Conservation (phyloP, 1,284 basidiomycete genomes). For the Irpex lacteus region DNA sequence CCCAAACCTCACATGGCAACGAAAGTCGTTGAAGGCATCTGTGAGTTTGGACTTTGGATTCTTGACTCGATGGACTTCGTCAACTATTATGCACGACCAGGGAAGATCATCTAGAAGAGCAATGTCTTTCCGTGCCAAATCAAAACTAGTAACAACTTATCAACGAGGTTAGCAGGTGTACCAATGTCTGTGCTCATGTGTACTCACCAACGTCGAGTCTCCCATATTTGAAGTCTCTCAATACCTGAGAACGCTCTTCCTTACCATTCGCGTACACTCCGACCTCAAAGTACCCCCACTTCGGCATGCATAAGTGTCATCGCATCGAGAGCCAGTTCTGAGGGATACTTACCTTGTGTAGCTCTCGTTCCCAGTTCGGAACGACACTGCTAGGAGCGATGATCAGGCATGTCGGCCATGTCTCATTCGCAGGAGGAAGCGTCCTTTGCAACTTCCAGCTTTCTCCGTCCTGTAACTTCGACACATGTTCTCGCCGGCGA, state of each 20-base stretch:
- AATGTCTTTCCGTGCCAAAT: slow-evolving; percentile 66
- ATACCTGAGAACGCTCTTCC: slow-evolving; percentile 47
- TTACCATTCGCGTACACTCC: slow-evolving; percentile 48
- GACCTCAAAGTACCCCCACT: slow-evolving; percentile 84
- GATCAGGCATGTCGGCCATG: slow-evolving; percentile 81
- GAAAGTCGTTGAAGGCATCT: slow-evolving; percentile 60
- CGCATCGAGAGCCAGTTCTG: not conserved
- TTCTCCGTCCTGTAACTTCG: slow-evolving; percentile 55
- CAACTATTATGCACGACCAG: slow-evolving; percentile 73
- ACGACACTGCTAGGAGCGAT: slow-evolving; percentile 79
- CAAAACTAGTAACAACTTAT: slow-evolving; percentile 71
- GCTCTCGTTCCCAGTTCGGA: slow-evolving; percentile 80
- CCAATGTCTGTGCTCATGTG: not conserved
- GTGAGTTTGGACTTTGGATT: slow-evolving; percentile 66
- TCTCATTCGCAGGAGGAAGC: slow-evolving; percentile 62
- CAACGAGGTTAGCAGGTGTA: not conserved
- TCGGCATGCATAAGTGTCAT: not conserved
- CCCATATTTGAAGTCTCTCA: slow-evolving; percentile 71
- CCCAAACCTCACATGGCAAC: slow-evolving; percentile 65
- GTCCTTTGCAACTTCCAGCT: slow-evolving; percentile 38
- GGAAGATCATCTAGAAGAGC: slow-evolving; percentile 59
- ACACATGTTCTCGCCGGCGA: slow-evolving; percentile 62
- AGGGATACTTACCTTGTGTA: slow-evolving; percentile 51
- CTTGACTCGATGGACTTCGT: slow-evolving; percentile 84
- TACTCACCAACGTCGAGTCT: slow-evolving; percentile 69